Evolutionary conservation across 1,139 yeast genomes (phyloP), one percentile per base, ranked within the genome.

Genomic region (Spathaspora sp.): DNA sequence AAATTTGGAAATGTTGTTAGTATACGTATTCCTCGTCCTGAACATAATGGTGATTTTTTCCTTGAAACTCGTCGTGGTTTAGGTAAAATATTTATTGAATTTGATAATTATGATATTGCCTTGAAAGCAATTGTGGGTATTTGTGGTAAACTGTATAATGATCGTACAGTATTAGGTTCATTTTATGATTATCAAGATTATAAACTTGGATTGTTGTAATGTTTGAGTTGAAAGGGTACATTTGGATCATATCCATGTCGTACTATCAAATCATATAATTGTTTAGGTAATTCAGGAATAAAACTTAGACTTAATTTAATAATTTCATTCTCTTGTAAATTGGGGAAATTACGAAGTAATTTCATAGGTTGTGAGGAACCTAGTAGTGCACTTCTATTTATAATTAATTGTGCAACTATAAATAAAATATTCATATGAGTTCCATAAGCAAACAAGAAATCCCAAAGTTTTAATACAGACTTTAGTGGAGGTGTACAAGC

Each of bases 401-500:
- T 72, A 11, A 88, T 82, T 40, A 90, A 68, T 62, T 89, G 96
- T 0, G 97, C 95, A 15, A 90, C 90, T 9, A 90, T 81, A 55
- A 90, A 87, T 31, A 91, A 69, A 26, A 91, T 78, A 64, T 90
- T 90, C 84, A 90, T 78, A 61, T 91, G 97, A 25, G 88, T 81
- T 0, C 98, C 98, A 58, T 89, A 90, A 2, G 97, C 96, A 63
- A 90, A 86, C 58, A 89, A 67, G 53, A 89, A 86, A 63, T 90
- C 98, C 98, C 98, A 90, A 24, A 90, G 70, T 47, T 83, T 78
- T 41, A 90, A 67, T 0, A 88, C 89, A 51, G 90, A 88, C 24
- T 74, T 69, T 43, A 91, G 68, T 0, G 97, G 95, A 8, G 96
- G 96, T 2, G 96, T 89, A 59, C 96, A 89, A 4, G 97, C 95